A percentile compares a stretch with the other conserved stretches of the same genome.
These are phyloP conservation scores for Tardiomyces blankii DNA, from an alignment of 1,139 yeast genomes.

Conservation along the genomic window DNA sequence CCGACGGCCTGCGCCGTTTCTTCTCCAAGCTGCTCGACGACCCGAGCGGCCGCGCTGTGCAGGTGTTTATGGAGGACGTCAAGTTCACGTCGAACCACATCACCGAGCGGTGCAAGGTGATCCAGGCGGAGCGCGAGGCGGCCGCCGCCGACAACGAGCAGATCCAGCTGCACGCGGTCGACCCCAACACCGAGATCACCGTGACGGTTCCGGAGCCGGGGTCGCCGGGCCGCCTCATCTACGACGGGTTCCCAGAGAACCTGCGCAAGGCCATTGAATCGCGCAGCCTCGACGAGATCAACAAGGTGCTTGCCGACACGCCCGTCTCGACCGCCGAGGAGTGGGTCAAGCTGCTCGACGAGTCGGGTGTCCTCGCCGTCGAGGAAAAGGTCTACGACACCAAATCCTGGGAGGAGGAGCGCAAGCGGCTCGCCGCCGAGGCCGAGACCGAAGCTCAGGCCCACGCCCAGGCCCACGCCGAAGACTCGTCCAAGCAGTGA, in stretches of 20 bases:
- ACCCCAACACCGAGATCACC: conserved; percentile 66
- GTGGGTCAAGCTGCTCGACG: conserved; percentile 61
- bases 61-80: conserved; percentile 65
- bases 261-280: conserved; percentile 74
- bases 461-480: conserved; percentile 4
- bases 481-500: background rate
- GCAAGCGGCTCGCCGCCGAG: conserved; percentile 31
- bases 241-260: conserved; percentile 24
- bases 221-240: conserved; percentile 22
- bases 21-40: conserved; percentile 49
- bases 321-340: conserved; percentile 71
- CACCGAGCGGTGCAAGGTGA: conserved; percentile 56
- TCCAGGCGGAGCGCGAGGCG: conserved; percentile 36
- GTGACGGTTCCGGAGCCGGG: conserved; percentile 57
- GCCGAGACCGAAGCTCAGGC: conserved; percentile 5
- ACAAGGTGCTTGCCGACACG: conserved; percentile 70
- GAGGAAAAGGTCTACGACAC: conserved; percentile 70
- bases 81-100: conserved; percentile 64
- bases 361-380: conserved; percentile 66
- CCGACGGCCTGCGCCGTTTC: conserved; percentile 55
- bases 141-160: conserved; percentile 39
- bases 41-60: conserved; percentile 39
- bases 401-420: conserved; percentile 47
- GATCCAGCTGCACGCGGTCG: conserved; percentile 81
- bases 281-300: conserved; percentile 63